Base-by-base conservation (phyloP, 805 yeast species). In the Saturnispora mendoncae region DNA sequence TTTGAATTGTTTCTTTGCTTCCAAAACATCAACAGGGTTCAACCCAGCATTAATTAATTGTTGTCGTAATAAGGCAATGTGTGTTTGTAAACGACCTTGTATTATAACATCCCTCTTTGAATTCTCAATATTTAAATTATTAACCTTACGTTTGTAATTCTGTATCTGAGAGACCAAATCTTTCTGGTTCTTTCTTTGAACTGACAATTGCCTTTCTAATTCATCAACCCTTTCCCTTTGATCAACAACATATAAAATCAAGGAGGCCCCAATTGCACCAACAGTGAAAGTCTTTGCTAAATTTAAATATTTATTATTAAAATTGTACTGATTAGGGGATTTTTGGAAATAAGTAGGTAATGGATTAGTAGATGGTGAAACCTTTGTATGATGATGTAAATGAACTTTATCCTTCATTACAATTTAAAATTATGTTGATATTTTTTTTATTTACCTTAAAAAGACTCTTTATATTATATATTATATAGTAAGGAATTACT, bases 41-140 rank as follows among this genome's bases (percentile, higher is more conserved):
- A n/a, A n/a, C n/a, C n/a, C n/a, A n/a, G n/a, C n/a, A n/a, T n/a
- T n/a, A n/a, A n/a, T n/a, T 41, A 81, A 60, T 52, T 81, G 86
- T 50, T 76, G 67, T 38, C 84, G 63, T 26, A 81, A 59, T 57
- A 81, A 56, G 2, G 84, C 85, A 31, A 81, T 68, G 52, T 81
- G 90, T 54, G 80, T 61, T 4, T 72, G 68, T 81, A 80, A 74
- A 58, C 74, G 77, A 64, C 65, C 70, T 53, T 65, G 80, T 46
- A 66, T 64, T 57, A 57, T 69, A 51, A 58, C 65, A n/a, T 61
- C 62, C 10, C 65, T 68, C 41, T 66, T 65, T 14, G 81, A 60
- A 46, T 75, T 80, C 46, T 72, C 69, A 23, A 74, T 51, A n/a
- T 71, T 60, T 47, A 71, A 74, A 10, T 71, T 48, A 39, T 75